These are phyloP conservation scores for Populus ilicifolia DNA, from an alignment of 345 rosid genomes.

Conservation along the genomic window DNA sequence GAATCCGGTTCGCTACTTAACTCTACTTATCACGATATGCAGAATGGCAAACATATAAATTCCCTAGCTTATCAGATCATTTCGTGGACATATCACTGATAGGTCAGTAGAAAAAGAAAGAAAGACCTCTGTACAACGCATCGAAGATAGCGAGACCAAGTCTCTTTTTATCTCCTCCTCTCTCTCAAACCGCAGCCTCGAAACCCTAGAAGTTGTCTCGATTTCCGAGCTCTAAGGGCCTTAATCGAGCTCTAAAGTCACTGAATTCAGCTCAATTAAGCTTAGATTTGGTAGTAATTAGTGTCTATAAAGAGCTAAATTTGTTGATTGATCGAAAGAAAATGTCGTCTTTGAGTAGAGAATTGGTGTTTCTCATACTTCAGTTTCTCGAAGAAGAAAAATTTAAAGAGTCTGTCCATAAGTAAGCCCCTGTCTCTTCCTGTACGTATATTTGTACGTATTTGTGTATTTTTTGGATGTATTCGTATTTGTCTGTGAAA, in stretches of 20 bases:
- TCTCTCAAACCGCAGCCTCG: slow-evolving; percentile 39
- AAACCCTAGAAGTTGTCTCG: slow-evolving; percentile 69
- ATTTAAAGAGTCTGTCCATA: slow-evolving; percentile 82
- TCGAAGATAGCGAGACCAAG: slow-evolving; percentile 84
- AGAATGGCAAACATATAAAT: slow-evolving; percentile 15
- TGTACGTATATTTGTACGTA: background rate
- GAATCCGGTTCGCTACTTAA: slow-evolving; percentile 42
- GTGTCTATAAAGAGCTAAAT: background rate
- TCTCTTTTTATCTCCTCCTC: slow-evolving; percentile 18
- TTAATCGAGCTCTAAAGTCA: slow-evolving; percentile 7
- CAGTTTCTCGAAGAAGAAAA: slow-evolving; percentile 95
- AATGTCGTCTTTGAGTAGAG: slow-evolving; percentile 84
- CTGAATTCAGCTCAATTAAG: slow-evolving; percentile 14
- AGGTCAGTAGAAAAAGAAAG: slow-evolving; percentile 40
- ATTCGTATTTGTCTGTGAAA: background rate
- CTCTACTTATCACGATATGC: slow-evolving; percentile 20
- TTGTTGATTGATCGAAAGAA: background rate
- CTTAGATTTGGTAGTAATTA: slow-evolving; percentile 19
- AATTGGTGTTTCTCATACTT: slow-evolving; percentile 85
- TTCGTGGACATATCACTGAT: rapidly evolving
- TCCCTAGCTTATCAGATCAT: rapidly evolving
- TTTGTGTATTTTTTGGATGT: background rate
- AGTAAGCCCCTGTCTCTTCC: slow-evolving; percentile 31
- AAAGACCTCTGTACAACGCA: slow-evolving; percentile 60
- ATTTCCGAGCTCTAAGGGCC: slow-evolving; percentile 20